These are phyloP conservation scores for Pouteria glomerata DNA, from an alignment of 148 eudicot genomes.

Conservation along the genomic window DNA sequence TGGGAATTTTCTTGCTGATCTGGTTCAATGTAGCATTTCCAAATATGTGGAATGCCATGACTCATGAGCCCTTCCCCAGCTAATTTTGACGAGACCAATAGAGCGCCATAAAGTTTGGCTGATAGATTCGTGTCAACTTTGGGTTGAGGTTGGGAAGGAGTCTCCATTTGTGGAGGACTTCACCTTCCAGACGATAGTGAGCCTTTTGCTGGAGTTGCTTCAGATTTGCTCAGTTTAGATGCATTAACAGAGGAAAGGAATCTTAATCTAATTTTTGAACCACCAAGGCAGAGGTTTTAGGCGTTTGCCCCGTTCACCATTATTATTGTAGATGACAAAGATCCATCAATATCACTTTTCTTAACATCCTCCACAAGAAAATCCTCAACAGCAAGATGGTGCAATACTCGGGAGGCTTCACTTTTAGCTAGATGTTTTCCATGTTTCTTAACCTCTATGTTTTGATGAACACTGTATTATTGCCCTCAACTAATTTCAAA, in stretches of 20 bases:
- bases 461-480: too few species aligned
- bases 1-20: conserved; percentile 60
- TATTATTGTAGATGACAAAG: conserved; percentile 76
- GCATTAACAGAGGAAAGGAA: conserved; percentile 32
- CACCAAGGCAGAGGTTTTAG: conserved; percentile 33
- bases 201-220: conserved; percentile 53
- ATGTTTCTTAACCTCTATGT: conserved; percentile 91
- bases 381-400: conserved; percentile 81
- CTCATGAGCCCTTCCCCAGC: conserved; percentile 54
- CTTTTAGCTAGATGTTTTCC: conserved; percentile 81
- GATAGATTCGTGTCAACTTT: conserved; percentile 47
- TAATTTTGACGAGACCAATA: conserved; percentile 50
- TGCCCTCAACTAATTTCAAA: too few species aligned
- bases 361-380: conserved; percentile 81
- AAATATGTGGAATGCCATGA: conserved; percentile 70
- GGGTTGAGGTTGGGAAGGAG: conserved; percentile 37
- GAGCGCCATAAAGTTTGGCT: conserved; percentile 52
- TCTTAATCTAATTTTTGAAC: conserved; percentile 66
- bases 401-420: conserved; percentile 87
- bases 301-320: conserved; percentile 76
- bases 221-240: conserved; percentile 43
- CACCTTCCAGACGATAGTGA: conserved; percentile 38
- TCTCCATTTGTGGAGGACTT: conserved; percentile 31
- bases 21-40: conserved; percentile 35
- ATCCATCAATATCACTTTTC: conserved; percentile 89